Conservation (phyloP, 2,329 filamentous ascomycete species). For the Microcyclospora pomicola region DNA sequence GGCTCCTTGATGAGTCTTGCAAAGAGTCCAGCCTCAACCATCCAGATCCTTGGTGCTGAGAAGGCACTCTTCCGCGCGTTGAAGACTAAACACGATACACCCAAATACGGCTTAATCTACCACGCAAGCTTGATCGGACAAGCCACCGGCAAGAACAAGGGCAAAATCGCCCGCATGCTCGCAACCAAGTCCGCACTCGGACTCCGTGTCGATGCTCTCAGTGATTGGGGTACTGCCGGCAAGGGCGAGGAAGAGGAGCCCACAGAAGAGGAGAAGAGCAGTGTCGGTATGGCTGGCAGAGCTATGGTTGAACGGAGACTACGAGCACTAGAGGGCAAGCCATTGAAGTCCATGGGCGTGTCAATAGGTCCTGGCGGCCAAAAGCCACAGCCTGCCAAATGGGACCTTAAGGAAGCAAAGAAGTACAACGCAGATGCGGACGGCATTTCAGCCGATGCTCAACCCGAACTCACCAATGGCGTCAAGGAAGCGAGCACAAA, state of each 20-base stretch:
- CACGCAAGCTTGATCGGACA: constrained; percentile 90
- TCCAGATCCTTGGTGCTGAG: constrained; percentile 96
- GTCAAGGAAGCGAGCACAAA: constrained; percentile 30
- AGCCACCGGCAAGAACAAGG: constrained; percentile 96
- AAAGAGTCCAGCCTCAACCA: constrained; percentile 87
- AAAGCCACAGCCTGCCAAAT: constrained; percentile 51
- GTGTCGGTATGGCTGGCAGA: constrained; percentile 59
- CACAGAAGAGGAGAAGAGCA: constrained; percentile 79
- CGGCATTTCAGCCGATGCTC: constrained; percentile 53
- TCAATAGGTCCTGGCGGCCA: constrained; percentile 63
- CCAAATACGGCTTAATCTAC: constrained; percentile 94
- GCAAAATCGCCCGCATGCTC: constrained; percentile 95
- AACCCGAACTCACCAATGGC: constrained; percentile 33
- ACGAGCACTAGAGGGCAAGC: constrained; percentile 76
- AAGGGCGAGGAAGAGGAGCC: constrained; percentile 46
- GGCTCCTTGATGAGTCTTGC: constrained; percentile 89
- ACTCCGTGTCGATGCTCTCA: constrained; percentile 80
- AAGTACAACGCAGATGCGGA: constrained; percentile 95
- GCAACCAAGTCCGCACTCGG: constrained; percentile 87
- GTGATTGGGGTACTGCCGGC: constrained; percentile 58
- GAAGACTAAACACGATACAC: constrained; percentile 98
- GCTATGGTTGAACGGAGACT: constrained; percentile 64
- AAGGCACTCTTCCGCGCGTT: constrained; percentile 96
- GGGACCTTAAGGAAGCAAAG: constrained; percentile 79
- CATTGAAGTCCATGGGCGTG: constrained; percentile 61